These are phyloP conservation scores for Solanum sejunctum DNA, from an alignment of 257 asterid genomes.

Conservation along the genomic window DNA sequence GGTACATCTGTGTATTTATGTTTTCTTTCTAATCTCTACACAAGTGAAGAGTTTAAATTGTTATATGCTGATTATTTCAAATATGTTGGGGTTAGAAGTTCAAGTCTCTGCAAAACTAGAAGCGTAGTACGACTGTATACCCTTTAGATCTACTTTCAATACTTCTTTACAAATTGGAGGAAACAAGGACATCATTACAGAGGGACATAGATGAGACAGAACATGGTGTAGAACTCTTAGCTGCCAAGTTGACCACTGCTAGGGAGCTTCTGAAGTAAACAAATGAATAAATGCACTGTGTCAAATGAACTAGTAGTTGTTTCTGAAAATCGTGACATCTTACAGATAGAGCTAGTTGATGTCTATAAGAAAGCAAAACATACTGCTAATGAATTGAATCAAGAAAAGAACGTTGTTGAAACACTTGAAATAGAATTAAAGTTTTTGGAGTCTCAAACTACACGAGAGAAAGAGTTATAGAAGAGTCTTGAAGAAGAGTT, in stretches of 20 bases:
- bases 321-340: slow-evolving; percentile 21
- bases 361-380: slow-evolving; percentile 31
- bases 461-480: slow-evolving; percentile 32
- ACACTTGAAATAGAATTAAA: slow-evolving; percentile 37
- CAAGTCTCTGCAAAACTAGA: no score
- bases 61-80: no score
- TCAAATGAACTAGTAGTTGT: slow-evolving; percentile 32
- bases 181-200: slow-evolving; percentile 34
- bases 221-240: slow-evolving; percentile 15
- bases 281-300: slow-evolving; percentile 27
- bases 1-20: no score
- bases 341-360: slow-evolving; percentile 44
- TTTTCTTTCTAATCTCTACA: no score
- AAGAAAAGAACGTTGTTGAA: slow-evolving; percentile 31
- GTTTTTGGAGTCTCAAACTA: slow-evolving; percentile 25
- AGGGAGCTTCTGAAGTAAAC: slow-evolving; percentile 32
- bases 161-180: slow-evolving; percentile 11
- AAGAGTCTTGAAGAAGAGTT: slow-evolving; percentile 40
- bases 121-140: no score
- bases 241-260: slow-evolving; percentile 30
- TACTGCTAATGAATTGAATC: slow-evolving; percentile 21
- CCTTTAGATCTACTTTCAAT: no score
- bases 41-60: no score
- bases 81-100: no score
- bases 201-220: slow-evolving; percentile 32